Evolutionary conservation across 2,329 filamentous ascomycete genomes (phyloP), one percentile per base, ranked within the genome.

Genomic region (Penicillium sp.): DNA sequence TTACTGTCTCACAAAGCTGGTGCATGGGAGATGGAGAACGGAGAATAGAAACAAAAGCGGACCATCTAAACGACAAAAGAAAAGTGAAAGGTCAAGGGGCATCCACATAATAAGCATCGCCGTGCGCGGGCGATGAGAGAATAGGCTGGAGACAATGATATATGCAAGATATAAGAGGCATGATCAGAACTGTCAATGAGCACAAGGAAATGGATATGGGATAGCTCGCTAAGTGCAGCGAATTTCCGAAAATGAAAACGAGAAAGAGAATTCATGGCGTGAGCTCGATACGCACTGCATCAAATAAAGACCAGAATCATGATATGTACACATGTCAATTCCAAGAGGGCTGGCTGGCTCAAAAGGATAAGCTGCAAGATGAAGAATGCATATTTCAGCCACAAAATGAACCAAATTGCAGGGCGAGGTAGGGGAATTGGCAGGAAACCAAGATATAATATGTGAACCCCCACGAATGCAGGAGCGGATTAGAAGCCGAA

Each of bases 401-500:
- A 34, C 29, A 18, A 27, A 19, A 41, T n/a, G 37, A 41, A 34
- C 37, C 41, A 47, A 30, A 33, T 22, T 25, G 45, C 41, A 39
- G 27, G 30, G 40, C 34, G 49, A 48, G 18, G 28, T 43, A 37
- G 12, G 30, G n/a, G 16, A 47, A 33, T 45, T 39, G 58, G 53
- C 50, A 52, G 46, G 47, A 46, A 52, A 48, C 47, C 46, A 42
- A 40, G 28, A 53, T 58, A 65, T 66, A 66, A 63, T 66, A 68
- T 57, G 62, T 50, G 50, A 54, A 18, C 35, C 35, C 31, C 44
- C 41, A 31, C 12, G 35, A 39, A 46, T 42, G 27, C 35, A 37
- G 42, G 27, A 36, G n/a, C 43, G 45, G 13, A 42, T 57, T 77
- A 86, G 60, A 87, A 87, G 34, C 84, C 84, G 68, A 87, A 87